Percentiles rank a stretch among this genome's conserved stretches.
phyloP scores from a whole-genome alignment of 345 rosid genomes.

The Theobroma cacao region DNA sequence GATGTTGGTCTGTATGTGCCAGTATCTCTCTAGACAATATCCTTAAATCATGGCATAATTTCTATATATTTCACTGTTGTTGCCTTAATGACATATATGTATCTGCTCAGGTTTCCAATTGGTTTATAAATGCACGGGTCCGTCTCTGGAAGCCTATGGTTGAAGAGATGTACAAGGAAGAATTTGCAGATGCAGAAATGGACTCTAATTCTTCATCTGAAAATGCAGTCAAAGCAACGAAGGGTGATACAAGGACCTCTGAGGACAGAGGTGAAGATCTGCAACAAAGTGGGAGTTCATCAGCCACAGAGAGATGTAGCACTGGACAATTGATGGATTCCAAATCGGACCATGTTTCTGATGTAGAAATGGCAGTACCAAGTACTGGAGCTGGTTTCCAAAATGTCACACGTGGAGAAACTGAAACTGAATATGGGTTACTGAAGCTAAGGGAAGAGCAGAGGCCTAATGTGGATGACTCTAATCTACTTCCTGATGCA shows the following conservation, averaged over 20 bases:
- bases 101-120: constrained; percentile 73
- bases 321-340: constrained; percentile 45
- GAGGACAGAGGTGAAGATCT: constrained; percentile 51
- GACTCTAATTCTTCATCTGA: constrained; percentile 76
- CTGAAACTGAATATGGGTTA: constrained; percentile 35
- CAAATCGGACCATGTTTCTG: constrained; percentile 26
- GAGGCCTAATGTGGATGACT: constrained; percentile 31
- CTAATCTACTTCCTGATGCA: constrained; percentile 40
- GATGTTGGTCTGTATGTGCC: neutral
- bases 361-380: constrained; percentile 36
- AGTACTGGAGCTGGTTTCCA: constrained; percentile 30
- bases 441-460: constrained; percentile 40
- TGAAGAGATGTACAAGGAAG: constrained; percentile 99
- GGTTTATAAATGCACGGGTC: constrained; percentile 98
- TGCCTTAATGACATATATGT: neutral
- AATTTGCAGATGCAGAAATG: constrained; percentile 67
- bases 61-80: neutral
- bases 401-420: constrained; percentile 26
- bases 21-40: neutral
- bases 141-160: constrained; percentile 99
- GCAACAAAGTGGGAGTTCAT: constrained; percentile 52
- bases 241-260: constrained; percentile 25
- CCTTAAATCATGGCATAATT: neutral
- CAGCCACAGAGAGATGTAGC: constrained; percentile 38
- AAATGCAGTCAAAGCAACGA: constrained; percentile 41